Conservation (phyloP, 495 filamentous ascomycete genomes). For the Neurospora tetraspora region DNA sequence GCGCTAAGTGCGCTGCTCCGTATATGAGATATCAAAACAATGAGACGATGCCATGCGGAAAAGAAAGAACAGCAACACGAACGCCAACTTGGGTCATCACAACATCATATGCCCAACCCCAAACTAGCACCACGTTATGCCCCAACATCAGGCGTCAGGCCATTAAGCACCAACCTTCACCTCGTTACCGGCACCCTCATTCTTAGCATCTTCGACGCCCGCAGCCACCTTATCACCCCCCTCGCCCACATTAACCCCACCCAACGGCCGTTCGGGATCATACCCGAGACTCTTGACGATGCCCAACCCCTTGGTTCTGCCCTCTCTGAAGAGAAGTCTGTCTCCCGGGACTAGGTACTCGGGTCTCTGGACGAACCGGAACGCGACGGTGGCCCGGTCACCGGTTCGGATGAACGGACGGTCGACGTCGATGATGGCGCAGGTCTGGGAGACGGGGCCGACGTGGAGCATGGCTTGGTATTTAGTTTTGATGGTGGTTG, state of each 20-base stretch:
- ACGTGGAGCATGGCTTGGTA: slow-evolving; percentile 99
- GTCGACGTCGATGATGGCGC: slow-evolving; percentile 95
- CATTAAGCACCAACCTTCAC: slow-evolving; percentile 2
- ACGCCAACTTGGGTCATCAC: not conserved
- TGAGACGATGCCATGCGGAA: not conserved
- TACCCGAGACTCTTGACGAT: slow-evolving; percentile 92
- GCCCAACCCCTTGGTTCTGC: slow-evolving; percentile 87
- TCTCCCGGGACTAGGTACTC: slow-evolving; percentile 88
- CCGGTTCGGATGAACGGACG: slow-evolving; percentile 91
- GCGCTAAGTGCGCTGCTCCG: not conserved
- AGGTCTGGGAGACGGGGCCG: slow-evolving; percentile 89
- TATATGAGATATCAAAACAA: not conserved
- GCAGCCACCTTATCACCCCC: slow-evolving; percentile 13
- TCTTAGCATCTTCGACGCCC: slow-evolving; percentile 4
- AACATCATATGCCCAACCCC: not conserved
- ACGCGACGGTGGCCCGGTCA: slow-evolving; percentile 84
- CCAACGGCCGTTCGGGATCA: slow-evolving; percentile 45
- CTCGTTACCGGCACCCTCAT: not conserved
- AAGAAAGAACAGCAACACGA: not conserved
- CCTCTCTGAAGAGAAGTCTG: slow-evolving; percentile 86
- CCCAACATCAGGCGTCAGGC: not conserved
- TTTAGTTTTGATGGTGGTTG: slow-evolving; percentile 95
- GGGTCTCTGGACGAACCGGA: slow-evolving; percentile 90
- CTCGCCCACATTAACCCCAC: not conserved
- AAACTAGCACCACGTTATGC: not conserved